Evolutionary conservation across 352 stramenopile genomes (phyloP), one percentile per base, ranked within the genome.

Genomic region (Globisporangium megalacanthum): DNA sequence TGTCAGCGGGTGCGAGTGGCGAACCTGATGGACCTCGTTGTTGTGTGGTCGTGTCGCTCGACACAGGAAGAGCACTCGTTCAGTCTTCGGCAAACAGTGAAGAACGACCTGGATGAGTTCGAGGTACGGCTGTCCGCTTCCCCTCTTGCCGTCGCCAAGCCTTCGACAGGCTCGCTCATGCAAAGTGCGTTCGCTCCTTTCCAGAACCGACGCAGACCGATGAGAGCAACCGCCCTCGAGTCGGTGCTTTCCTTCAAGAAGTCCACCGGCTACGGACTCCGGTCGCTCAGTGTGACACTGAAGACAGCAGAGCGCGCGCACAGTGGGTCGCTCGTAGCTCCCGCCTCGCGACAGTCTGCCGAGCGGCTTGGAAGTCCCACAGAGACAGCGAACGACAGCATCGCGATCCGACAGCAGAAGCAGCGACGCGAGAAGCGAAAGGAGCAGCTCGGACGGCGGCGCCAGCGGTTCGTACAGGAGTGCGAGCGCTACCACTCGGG

Each of bases 381-480:
- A 17, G 51, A 54, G n/a, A 31, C 58, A 39, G 45, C 22, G 37
- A 46, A 47, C 33, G 49, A 64, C 25, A 52, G 46, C 2, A 41
- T 35, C 1, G 54, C 62, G 6, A 86, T 91, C 45, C 70, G 78
- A 20, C 69, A 83, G 33, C 76, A 87, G 56, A 75, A 68, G 15
- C 51, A 77, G 31, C 65, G 75, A 19, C 74, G 78, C 46, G 73
- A 76, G 42, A 73, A 73, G 52, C 74, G 80, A n/a, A 79, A 72
- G n/a, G 75, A 80, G 20, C 65, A 65, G 31, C 66, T 84, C 19
- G 68, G 70, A 22, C 61, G 74, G 11, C 71, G 80, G 17, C 69
- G 77, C 25, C 85, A 87, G 56, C 72, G 76, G 15, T 89, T 91
- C 48, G 46, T 89, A 33, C 78, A 86, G 56, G 73, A 86, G 22